These are phyloP conservation scores for Kalmusia sp. DNA, from an alignment of 2,329 filamentous ascomycete genomes.

Conservation along the genomic window DNA sequence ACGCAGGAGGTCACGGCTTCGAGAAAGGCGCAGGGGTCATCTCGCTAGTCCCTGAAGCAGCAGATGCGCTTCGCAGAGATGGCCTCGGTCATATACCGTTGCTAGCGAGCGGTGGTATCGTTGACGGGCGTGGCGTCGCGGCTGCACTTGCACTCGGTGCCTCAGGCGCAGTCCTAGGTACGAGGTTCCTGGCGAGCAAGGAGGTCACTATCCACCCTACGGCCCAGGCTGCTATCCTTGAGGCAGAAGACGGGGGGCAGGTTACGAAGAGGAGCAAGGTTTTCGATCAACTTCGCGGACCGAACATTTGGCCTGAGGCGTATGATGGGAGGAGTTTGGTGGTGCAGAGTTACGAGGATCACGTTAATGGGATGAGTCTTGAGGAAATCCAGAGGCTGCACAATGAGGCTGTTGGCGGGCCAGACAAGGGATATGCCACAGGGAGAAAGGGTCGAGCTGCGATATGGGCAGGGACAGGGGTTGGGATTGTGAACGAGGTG, in stretches of 20 bases:
- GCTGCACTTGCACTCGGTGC: slow-evolving; percentile 64
- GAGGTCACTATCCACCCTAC: slow-evolving; percentile 55
- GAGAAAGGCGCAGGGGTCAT: slow-evolving; percentile 63
- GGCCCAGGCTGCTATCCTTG: slow-evolving; percentile 56
- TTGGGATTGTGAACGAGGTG: slow-evolving; percentile 63
- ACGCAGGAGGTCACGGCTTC: slow-evolving; percentile 71
- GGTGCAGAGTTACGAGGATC: slow-evolving; percentile 59
- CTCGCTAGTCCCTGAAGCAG: slow-evolving; percentile 65
- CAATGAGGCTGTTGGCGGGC: slow-evolving; percentile 55
- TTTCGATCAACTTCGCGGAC: slow-evolving; percentile 63
- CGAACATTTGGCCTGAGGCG: slow-evolving; percentile 62
- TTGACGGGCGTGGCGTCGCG: slow-evolving; percentile 64
- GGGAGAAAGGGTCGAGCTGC: slow-evolving; percentile 60
- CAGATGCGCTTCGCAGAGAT: slow-evolving; percentile 52
- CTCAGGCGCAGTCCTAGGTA: slow-evolving; percentile 67
- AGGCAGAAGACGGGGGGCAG: slow-evolving; percentile 57
- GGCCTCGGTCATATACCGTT: slow-evolving; percentile 41
- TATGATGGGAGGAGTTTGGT: slow-evolving; percentile 65
- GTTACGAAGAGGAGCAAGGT: slow-evolving; percentile 58
- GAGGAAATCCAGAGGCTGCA: slow-evolving; percentile 53
- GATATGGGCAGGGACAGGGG: slow-evolving; percentile 66
- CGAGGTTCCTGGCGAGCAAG: slow-evolving; percentile 64
- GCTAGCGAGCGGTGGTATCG: slow-evolving; percentile 67
- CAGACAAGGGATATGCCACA: slow-evolving; percentile 59
- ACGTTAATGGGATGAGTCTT: slow-evolving; percentile 45